Base-by-base conservation (phyloP, 177 flowering plant species). In the Vitis hybrid region DNA sequence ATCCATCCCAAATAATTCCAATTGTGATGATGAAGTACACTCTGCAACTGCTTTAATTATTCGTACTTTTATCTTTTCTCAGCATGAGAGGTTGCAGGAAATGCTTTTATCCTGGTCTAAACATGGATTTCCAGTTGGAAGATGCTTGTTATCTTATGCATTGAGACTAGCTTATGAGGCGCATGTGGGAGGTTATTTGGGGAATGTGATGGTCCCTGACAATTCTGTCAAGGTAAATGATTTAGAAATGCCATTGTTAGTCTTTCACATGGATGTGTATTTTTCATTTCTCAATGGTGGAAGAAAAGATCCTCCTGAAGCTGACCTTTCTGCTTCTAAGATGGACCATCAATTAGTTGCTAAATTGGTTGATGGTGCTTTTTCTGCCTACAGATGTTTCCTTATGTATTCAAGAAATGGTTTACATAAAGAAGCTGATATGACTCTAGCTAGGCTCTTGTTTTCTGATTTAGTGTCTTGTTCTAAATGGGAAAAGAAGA, bases 161-260 rank as follows among this genome's bases (percentile, higher is more conserved):
- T 65, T 84, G 12, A 78, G 77, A 68, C 83, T 87, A 68, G 86
- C 84, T 67, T 65, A 61, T 65, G 87, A 82, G 64, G 84, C 78
- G 62, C 66, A 72, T 11, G 2, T 0, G n/a, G 57, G 0, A 35
- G 65, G 65, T 58, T 57, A 70, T 51, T 61, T 68, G 24, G 65
- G 24, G 27, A 63, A 63, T 59, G 35, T 59, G 11, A 63, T 15
- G 27, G 49, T 57, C 58, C 71, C 32, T n/a, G 49, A 74, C 8
- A 52, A 6, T 64, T 41, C 12, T 63, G 58, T 11, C 8, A 32
- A 74, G 58, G 24, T 58, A 24, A 61, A 20, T 63, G 62, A 55
- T 51, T 63, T 71, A 9, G 71, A 58, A 18, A 69, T 66, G 67
- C 76, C 76, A 32, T 65, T 84, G 17, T 65, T 85, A 72, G 72